Conservation (phyloP, 129 eudicot species). For the Deinandra increscens region DNA sequence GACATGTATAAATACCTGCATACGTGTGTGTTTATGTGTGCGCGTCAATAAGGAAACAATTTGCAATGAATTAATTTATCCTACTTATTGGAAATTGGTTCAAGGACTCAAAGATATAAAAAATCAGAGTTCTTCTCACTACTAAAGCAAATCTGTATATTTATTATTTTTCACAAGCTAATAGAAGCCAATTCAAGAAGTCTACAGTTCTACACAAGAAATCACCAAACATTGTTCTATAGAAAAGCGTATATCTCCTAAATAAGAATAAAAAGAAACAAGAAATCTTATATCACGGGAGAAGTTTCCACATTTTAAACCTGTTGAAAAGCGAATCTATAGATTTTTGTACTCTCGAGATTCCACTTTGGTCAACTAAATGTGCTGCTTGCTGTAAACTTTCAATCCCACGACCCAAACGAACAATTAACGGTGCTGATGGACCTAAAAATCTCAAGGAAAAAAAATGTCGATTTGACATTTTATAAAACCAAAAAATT, state of each 20-base stretch:
- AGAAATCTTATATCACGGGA: constrained; percentile 35
- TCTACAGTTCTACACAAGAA: constrained; percentile 7
- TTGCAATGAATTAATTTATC: not conserved
- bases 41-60: not conserved
- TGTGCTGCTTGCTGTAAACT: constrained; percentile 68
- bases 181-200: constrained; percentile 16
- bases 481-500: too few relatives aligned
- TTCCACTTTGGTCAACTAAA: constrained; percentile 43
- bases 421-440: constrained; percentile 80
- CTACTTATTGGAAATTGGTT: not conserved
- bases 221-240: constrained; percentile 21
- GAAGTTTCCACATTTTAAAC: constrained; percentile 43
- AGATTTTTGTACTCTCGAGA: constrained; percentile 60
- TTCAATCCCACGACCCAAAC: constrained; percentile 86
- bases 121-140: not conserved
- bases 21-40: not conserved
- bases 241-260: constrained; percentile 13
- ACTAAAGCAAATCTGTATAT: not conserved
- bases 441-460: too few relatives aligned
- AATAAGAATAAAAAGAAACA: not conserved
- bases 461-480: too few relatives aligned
- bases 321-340: constrained; percentile 64
- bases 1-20: not conserved
- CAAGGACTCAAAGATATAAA: too few relatives aligned
- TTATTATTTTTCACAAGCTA: constrained; percentile 2